Base-by-base conservation (phyloP, 768 basidiomycete species). In the Boletus barrowsii region DNA sequence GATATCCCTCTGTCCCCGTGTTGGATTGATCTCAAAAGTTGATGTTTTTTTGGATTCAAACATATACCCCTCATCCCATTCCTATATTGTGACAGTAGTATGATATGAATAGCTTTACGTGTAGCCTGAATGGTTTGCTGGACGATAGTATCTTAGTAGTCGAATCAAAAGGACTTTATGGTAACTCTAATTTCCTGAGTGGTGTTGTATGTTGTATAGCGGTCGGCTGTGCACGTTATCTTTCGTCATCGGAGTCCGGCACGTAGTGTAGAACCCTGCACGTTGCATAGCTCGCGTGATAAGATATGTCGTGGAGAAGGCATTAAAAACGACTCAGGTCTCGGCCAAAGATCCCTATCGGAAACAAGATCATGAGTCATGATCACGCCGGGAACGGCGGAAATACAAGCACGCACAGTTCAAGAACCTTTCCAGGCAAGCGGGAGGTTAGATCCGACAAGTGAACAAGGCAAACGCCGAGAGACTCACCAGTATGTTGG, bases 331-430 rank as follows among this genome's bases (percentile, higher is more conserved):
- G 80, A 20, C 82, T 85, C 53, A 89, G 67, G 66, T 90, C 87
- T 26, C 87, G 82, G 8, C 87, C 87, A 68, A 88, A 87, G 44
- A 88, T 85, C 87, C 84, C 84, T 86, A 61, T 42, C 17, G 36
- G 41, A 36, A 26, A 48, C 26, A 53, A 49, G 32, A 55, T 30
- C 50, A 57, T 67, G 17, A 58, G 46, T 37, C 51, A 37, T 42
- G 44, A 60, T 56, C 53, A 62, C 49, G 20, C 56, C 54, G 48
- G 7, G 26, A 14, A 44, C 11, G 30, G 36, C 55, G 49, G 51
- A 45, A 49, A 56, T 51, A 32, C 20, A 43, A 32, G 36, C 39
- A 62, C 81, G 60, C 58, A 83, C 86, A 88, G 65, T 85, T 87
- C 61, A 87, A 65, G 74, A 87, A 87, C 86, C 83, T 84, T 56